Evolutionary conservation across 2,329 filamentous ascomycete species (phyloP), one percentile per base, ranked within the genome.

Genomic region (Exophiala xenobiotica): DNA sequence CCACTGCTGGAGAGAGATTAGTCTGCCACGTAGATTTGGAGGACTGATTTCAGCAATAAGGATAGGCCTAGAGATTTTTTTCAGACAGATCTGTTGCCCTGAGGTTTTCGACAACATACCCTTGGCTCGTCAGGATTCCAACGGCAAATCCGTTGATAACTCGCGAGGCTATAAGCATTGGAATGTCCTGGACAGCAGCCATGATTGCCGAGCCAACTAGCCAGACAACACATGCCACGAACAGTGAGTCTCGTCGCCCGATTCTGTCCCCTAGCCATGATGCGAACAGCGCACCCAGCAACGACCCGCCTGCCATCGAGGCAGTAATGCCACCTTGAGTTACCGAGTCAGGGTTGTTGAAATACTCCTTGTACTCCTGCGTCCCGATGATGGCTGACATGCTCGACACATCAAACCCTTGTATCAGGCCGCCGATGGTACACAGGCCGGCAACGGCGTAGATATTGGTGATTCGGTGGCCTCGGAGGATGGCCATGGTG

Each of bases 161-260:
- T 56, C 87, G 82, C 2, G 86, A 87, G 2, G 78, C 78, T 53
- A 87, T 82, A 12, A 91, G 76, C 83, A 89, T 88, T 82, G 11
- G 11, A 6, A 14, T 33, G 11, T 11, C 60, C 84, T 78, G 1
- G 85, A 67, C 1, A 83, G 80, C 42, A 78, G 79, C 62, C 29
- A 84, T 78, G 50, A 89, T 78, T 51, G 81, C 79, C 52, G 69
- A 77, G 20, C 80, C 80, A 49, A 82, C 74, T 49, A 73, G 73
- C 78, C 78, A 81, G 6, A 81, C 63, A 3, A 78, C 52, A 47
- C 74, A 78, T 1, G 77, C 70, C 4, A 67, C 65, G 61, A 76
- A 78, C 56, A 82, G 79, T 2, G 77, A 66, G 4, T 61, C 68
- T 11, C 29, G 29, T 31, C 78, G 73, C 18, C 76, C 78, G 62